Conservation (phyloP, 805 yeast species). For the Yarrowia deformans region DNA sequence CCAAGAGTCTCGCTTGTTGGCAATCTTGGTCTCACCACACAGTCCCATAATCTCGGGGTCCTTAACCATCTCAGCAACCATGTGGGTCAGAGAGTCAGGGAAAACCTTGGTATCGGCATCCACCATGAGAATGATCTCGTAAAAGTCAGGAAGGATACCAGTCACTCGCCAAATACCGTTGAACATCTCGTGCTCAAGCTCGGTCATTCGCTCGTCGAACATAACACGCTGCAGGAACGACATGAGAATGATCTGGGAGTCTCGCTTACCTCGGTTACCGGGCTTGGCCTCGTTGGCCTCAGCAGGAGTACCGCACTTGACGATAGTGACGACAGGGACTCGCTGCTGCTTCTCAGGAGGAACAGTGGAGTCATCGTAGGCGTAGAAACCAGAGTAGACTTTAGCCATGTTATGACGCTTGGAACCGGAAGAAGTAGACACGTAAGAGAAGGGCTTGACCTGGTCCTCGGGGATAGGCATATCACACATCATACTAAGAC, state of each 20-base stretch:
- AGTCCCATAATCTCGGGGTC: slow-evolving; percentile 90
- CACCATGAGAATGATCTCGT: slow-evolving; percentile 86
- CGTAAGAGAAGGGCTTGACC: slow-evolving; percentile 84
- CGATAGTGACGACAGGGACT: slow-evolving; percentile 76
- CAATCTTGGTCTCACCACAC: slow-evolving; percentile 93
- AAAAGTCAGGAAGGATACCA: slow-evolving; percentile 84
- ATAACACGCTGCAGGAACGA: slow-evolving; percentile 85
- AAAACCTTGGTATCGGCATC: slow-evolving; percentile 92
- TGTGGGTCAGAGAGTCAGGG: slow-evolving; percentile 86
- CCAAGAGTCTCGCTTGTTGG: slow-evolving; percentile 85
- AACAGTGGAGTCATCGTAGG: slow-evolving; percentile 77
- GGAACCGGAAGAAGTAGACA: slow-evolving; percentile 92
- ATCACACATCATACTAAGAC: slow-evolving; percentile 83
- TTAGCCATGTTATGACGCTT: slow-evolving; percentile 98
- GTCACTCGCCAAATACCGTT: slow-evolving; percentile 76
- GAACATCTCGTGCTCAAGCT: slow-evolving; percentile 80
- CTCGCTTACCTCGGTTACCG: slow-evolving; percentile 96
- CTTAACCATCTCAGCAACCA: slow-evolving; percentile 86
- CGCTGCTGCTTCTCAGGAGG: slow-evolving; percentile 79
- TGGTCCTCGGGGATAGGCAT: slow-evolving; percentile 73
- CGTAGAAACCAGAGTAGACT: slow-evolving; percentile 92
- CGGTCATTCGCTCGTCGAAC: slow-evolving; percentile 94
- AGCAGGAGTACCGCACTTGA: slow-evolving; percentile 89
- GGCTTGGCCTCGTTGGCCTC: slow-evolving; percentile 78
- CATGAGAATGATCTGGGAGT: slow-evolving; percentile 91